Evolutionary conservation across 352 stramenopile species (phyloP).

Genomic region (Salisapilia sapeloensis): DNA sequence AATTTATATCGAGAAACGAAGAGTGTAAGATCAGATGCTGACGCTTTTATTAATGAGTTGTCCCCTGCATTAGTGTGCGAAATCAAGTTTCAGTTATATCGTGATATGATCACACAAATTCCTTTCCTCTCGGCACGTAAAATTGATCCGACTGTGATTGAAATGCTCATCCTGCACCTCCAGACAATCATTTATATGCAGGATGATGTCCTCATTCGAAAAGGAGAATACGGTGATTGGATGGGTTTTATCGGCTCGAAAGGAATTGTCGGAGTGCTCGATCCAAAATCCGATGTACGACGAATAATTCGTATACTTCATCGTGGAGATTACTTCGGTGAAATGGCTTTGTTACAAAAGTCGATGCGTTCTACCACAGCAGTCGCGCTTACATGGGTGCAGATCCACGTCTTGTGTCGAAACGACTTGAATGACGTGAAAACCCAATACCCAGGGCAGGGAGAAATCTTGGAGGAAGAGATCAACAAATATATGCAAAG

Average conservation of each 20-base stretch:
- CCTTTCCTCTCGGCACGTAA: conserved; percentile 48
- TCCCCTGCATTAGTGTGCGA: conserved; percentile 52
- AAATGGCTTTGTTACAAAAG: conserved; percentile 50
- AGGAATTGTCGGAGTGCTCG: conserved; percentile 42
- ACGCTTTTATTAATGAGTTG: conserved; percentile 63
- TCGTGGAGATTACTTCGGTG: conserved; percentile 61
- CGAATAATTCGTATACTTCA: conserved; percentile 46
- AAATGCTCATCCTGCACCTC: conserved; percentile 58
- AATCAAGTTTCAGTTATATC: conserved; percentile 63
- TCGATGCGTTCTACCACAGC: conserved; percentile 45
- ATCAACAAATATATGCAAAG: conserved; percentile 55
- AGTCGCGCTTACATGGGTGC: conserved; percentile 54
- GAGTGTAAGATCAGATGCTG: conserved; percentile 34
- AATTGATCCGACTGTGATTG: conserved; percentile 49
- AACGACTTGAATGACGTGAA: conserved; percentile 46
- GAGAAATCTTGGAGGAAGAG: conserved; percentile 36
- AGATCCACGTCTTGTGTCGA: conserved; percentile 48
- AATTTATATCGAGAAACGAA: conserved; percentile 54
- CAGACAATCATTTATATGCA: conserved; percentile 68
- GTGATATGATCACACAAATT: conserved; percentile 66
- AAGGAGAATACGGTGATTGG: conserved; percentile 67
- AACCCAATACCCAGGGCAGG: conserved; percentile 34
- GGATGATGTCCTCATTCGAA: conserved; percentile 60
- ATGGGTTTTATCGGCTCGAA: conserved; percentile 73
- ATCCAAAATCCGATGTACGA: conserved; percentile 17